phyloP scores from a whole-genome alignment of 768 basidiomycete species.

The Lactifluus subvellereus region DNA sequence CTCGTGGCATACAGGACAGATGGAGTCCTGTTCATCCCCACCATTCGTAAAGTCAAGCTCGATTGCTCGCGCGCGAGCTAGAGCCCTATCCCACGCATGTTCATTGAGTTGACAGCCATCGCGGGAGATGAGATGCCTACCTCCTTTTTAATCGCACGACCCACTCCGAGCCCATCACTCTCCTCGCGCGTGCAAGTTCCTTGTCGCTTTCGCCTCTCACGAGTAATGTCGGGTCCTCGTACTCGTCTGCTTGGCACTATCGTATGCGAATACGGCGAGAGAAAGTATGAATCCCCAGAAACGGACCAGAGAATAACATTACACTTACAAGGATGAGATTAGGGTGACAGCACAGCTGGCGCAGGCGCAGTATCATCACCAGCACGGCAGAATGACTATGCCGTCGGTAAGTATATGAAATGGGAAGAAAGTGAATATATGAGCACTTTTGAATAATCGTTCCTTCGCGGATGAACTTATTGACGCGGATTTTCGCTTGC shows the following conservation, averaged over 20 bases:
- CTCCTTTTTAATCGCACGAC: slow-evolving; percentile 25
- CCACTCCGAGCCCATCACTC: slow-evolving; percentile 42
- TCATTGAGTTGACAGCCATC: slow-evolving; percentile 30
- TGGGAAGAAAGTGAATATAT: neutral
- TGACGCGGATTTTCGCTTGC: slow-evolving; percentile 47
- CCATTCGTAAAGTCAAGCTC: slow-evolving; percentile 47
- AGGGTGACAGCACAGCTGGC: slow-evolving; percentile 71
- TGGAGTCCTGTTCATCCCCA: slow-evolving; percentile 40
- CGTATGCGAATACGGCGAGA: neutral
- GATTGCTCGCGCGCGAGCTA: slow-evolving; percentile 42
- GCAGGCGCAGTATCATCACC: slow-evolving; percentile 66
- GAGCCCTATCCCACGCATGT: slow-evolving; percentile 33
- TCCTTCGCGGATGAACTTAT: slow-evolving; percentile 54
- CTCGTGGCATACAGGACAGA: slow-evolving; percentile 66
- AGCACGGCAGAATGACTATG: slow-evolving; percentile 44
- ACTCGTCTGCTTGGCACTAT: slow-evolving; percentile 41
- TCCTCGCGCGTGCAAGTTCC: slow-evolving; percentile 49
- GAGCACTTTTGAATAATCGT: slow-evolving; percentile 68
- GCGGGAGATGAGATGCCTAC: neutral
- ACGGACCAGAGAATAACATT: neutral
- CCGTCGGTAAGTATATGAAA: slow-evolving; percentile 1
- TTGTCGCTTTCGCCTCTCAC: slow-evolving; percentile 45
- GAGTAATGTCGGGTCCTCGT: slow-evolving; percentile 47
- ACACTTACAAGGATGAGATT: slow-evolving; percentile 55
- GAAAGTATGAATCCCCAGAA: neutral